Evolutionary conservation across 2,329 filamentous ascomycete genomes (phyloP), one percentile per base, ranked within the genome.

Genomic region (Aureobasidium sp.): DNA sequence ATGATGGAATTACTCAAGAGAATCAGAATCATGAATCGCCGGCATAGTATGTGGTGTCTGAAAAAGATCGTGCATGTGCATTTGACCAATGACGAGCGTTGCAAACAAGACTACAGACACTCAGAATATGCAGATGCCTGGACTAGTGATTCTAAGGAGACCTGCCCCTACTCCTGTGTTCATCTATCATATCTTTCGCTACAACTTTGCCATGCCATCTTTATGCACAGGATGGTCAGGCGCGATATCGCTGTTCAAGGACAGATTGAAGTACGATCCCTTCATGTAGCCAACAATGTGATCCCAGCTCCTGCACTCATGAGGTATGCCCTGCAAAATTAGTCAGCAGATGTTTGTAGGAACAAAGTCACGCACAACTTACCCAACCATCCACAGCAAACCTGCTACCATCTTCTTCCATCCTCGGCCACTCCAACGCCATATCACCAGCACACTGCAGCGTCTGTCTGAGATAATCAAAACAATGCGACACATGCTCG

Each of bases 301-400:
- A 17, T 56, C 54, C 54, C 44, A 35, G 12, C 16, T 52, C n/a
- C 27, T 27, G 39, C 44, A 48, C 27, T 48, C 44, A 22, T 48
- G 44, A 27, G 44, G 44, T 10, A 48, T 48, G 10, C 21, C 30
- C 44, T 48, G 14, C 14, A 19, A 2, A 4, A 6, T 17, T 3
- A 7, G 7, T 48, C 12, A 48, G 44, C n/a, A 12, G 4, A 25
- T 16, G 8, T 14, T 24, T 6, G 3, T 8, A 17, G 8, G n/a
- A n/a, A 4, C 1, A 35, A 14, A 37, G n/a, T 6, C 2, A n/a
- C 6, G 30, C 22, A 19, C 2, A 8, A 27, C 30, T 48, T 16
- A 48, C 63, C 64, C 64, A 67, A 7, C 65, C 65, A 60, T 68
- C 64, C 7, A 67, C 63, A n/a, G 64, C 61, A 57, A 64, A 62